Base-by-base conservation (phyloP, 148 eudicot genomes). In the Amaranthus hypochondriacus region DNA sequence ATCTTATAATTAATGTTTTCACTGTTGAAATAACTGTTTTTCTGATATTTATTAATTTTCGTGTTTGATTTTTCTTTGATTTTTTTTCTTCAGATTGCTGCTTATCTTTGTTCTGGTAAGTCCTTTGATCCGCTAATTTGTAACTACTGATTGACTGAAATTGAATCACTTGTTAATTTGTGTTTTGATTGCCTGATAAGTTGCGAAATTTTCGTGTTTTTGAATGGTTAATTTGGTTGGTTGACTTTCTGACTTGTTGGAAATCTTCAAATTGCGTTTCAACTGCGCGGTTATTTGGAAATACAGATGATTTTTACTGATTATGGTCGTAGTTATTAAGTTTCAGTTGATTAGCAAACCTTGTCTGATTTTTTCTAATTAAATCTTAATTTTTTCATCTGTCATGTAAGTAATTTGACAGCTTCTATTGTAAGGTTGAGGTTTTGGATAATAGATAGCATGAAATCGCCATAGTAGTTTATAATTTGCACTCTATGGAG, bases 61-160 rank as follows among this genome's bases (percentile, higher is more conserved):
- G 39, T 28, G 39, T 28, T 28, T 64, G 60, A 13, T 78, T 67
- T 73, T 62, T 54, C 49, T 68, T 43, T 28, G 49, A 9, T 70
- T 44, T 56, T 52, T 78, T 82, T 70, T 62, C 12, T 74, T 85
- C 90, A 89, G 93, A 89, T 79, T 89, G 89, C 77, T 89, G 94
- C 73, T 84, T 89, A 9, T 28, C 97, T 68, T 57, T 87, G 11
- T 80, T 86, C 81, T 91, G 97, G 97, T 91, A 80, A 89, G 90
- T 80, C 8, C 7, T 53, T 75, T 65, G 50, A 71, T 63, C 66
- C 50, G 28, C 11, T 73, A 3, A 2, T 42, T 12, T 3, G 0
- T 48, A 43, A 56, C 2, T 61, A 9, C 5, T 74, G 52, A 52
- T 63, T 69, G 14, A 52, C 58, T 55, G 59, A 43, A 51, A 52